A percentile compares a stretch with the other conserved stretches of the same genome.
These are phyloP conservation scores for Ascochyta fabae DNA, from an alignment of 2,329 filamentous ascomycete species.

Conservation along the genomic window DNA sequence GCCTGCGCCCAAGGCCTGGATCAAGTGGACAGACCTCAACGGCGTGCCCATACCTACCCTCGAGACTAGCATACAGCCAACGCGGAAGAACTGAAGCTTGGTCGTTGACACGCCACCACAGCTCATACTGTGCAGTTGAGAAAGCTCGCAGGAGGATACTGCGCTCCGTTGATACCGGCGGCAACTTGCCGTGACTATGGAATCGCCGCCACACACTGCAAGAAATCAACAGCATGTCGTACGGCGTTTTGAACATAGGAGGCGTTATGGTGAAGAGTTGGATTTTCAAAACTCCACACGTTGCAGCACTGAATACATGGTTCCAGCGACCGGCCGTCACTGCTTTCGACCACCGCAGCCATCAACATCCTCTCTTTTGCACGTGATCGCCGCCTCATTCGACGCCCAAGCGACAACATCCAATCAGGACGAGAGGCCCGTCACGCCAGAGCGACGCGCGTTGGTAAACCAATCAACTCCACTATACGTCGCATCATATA, in stretches of 20 bases:
- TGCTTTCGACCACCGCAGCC: neutral
- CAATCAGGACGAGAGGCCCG: neutral
- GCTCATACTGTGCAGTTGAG: neutral
- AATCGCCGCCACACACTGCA: too few relatives aligned
- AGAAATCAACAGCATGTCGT: neutral
- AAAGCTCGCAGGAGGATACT: too few relatives aligned
- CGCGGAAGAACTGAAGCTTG: slow-evolving; percentile 19
- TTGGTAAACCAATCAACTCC: neutral
- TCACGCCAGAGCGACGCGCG: neutral
- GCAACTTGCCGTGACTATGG: too few relatives aligned
- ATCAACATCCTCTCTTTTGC: neutral
- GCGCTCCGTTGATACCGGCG: too few relatives aligned
- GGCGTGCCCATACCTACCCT: slow-evolving; percentile 40
- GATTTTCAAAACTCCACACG: neutral
- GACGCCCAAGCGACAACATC: neutral
- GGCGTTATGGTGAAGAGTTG: neutral
- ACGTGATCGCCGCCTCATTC: neutral
- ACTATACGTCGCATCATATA: neutral
- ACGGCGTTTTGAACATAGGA: neutral
- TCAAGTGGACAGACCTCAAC: slow-evolving; percentile 36
- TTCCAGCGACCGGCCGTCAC: neutral
- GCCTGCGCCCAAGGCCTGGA: slow-evolving; percentile 18
- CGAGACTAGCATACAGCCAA: slow-evolving; percentile 23
- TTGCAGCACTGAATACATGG: neutral
- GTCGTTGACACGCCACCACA: neutral